Evolutionary conservation across 179 eudicot genomes (phyloP).

Genomic region (Silene vulgaris): DNA sequence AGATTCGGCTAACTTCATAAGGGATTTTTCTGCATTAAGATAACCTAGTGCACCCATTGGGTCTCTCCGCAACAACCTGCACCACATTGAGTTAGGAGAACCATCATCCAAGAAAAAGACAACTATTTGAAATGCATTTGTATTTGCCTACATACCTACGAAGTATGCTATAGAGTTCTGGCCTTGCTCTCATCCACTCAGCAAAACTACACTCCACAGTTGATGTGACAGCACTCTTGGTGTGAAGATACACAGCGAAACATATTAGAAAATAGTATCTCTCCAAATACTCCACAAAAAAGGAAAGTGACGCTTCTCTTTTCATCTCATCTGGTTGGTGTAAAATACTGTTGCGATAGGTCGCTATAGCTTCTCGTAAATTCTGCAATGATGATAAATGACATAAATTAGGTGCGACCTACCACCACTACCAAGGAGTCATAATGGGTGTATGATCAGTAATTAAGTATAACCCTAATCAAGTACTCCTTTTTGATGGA

Average conservation of each 20-base stretch:
- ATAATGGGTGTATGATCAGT: conserved; percentile 1
- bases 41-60: conserved; percentile 98
- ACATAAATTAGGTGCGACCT: conserved; percentile 20
- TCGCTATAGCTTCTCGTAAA: conserved; percentile 89
- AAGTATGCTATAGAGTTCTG: conserved; percentile 85
- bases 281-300: conserved; percentile 92
- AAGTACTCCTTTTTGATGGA: not conserved
- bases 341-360: conserved; percentile 80
- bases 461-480: not conserved
- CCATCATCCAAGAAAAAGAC: conserved; percentile 6
- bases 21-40: conserved; percentile 43
- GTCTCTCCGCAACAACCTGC: conserved; percentile 85
- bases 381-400: conserved; percentile 50
- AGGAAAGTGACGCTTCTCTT: conserved; percentile 84
- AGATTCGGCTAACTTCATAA: conserved; percentile 47
- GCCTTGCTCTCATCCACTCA: conserved; percentile 96
- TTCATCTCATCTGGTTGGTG: conserved; percentile 95
- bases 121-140: not conserved
- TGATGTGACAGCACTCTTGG: conserved; percentile 57
- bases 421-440: not conserved
- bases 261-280: conserved; percentile 94
- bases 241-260: conserved; percentile 85
- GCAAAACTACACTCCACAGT: conserved; percentile 59
- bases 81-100: conserved; percentile 19
- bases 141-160: conserved; percentile 54